These are phyloP conservation scores for Starmerella roubikii DNA, from an alignment of 805 yeast species.

Conservation along the genomic window DNA sequence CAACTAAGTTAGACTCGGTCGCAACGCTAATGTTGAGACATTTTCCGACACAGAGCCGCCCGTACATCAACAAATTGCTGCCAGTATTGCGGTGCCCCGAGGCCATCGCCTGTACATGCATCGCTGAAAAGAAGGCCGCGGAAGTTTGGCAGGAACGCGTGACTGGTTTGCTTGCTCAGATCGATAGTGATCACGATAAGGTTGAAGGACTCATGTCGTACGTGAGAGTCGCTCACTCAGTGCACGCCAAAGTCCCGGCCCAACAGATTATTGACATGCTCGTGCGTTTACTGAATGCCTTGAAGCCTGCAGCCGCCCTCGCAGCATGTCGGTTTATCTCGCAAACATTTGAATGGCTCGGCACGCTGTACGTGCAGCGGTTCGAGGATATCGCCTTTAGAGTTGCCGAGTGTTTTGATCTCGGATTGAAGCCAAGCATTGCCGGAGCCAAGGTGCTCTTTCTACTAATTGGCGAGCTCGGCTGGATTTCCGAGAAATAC, in stretches of 20 bases:
- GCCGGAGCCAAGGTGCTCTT: constrained; percentile 4
- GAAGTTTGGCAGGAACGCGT: constrained; percentile 13
- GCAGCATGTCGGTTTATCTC: constrained; percentile 10
- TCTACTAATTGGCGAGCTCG: constrained; percentile 4
- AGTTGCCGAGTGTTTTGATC: constrained; percentile 14
- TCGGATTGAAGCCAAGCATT: constrained; percentile 7
- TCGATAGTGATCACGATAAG: not conserved
- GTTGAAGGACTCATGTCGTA: constrained; percentile 3
- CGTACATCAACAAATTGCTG: constrained; percentile 13
- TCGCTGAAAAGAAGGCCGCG: constrained; percentile 15
- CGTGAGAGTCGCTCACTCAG: constrained; percentile 3
- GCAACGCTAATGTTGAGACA: constrained; percentile 8
- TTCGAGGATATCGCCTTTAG: constrained; percentile 16
- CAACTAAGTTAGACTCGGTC: constrained; percentile 1
- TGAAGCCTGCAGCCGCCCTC: constrained; percentile 7
- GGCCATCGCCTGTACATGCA: constrained; percentile 11
- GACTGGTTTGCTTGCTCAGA: not conserved
- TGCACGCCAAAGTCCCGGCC: constrained; percentile 13
- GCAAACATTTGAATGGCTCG: constrained; percentile 7
- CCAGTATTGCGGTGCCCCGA: constrained; percentile 4
- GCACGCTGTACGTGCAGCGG: constrained; percentile 7
- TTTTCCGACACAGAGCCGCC: constrained; percentile 20
- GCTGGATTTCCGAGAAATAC: constrained; percentile 15
- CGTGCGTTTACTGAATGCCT: not conserved
- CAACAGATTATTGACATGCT: not conserved